These are phyloP conservation scores for Emmonsia crescens DNA, from an alignment of 2,329 filamentous ascomycete species.

Conservation along the genomic window DNA sequence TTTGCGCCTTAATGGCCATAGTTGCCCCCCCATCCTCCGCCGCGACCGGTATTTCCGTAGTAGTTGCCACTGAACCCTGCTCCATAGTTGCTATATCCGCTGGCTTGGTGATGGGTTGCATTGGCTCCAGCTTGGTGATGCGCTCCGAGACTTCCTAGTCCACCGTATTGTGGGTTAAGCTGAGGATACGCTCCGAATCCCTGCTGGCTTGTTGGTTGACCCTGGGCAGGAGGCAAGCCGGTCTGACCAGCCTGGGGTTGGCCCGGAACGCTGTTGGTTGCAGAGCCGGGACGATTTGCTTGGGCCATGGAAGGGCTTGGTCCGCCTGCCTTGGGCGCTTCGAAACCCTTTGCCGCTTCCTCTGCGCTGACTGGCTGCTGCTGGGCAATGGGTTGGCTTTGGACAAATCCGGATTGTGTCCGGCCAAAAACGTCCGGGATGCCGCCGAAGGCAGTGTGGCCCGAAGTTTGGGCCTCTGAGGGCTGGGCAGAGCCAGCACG, in stretches of 20 bases:
- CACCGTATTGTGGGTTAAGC: conserved; percentile 41
- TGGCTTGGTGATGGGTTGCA: conserved; percentile 30
- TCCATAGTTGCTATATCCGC: conserved; percentile 34
- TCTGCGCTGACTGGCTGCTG: conserved; percentile 39
- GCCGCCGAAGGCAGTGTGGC: conserved; percentile 40
- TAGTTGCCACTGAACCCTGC: conserved; percentile 33
- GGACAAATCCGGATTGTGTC: conserved; percentile 46
- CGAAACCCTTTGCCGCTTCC: conserved; percentile 47
- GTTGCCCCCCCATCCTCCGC: conserved; percentile 37
- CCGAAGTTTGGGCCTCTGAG: conserved; percentile 42
- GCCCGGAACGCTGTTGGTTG: conserved; percentile 47
- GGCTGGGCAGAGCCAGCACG: conserved; percentile 48
- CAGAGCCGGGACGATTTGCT: conserved; percentile 52
- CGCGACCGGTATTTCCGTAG: conserved; percentile 33
- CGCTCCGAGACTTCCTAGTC: conserved; percentile 28
- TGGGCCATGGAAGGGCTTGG: conserved; percentile 53
- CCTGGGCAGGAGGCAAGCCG: conserved; percentile 44
- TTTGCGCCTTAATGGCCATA: conserved; percentile 31
- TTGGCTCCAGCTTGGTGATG: conserved; percentile 32
- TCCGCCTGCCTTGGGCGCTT: conserved; percentile 45
- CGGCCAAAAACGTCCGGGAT: conserved; percentile 52
- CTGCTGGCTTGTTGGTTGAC: conserved; percentile 41
- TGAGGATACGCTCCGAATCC: conserved; percentile 48
- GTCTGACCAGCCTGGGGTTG: conserved; percentile 39
- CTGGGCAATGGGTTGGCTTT: conserved; percentile 43